Evolutionary conservation across 768 basidiomycete genomes (phyloP), one percentile per base, ranked within the genome.

Genomic region (Boletus fagicola): DNA sequence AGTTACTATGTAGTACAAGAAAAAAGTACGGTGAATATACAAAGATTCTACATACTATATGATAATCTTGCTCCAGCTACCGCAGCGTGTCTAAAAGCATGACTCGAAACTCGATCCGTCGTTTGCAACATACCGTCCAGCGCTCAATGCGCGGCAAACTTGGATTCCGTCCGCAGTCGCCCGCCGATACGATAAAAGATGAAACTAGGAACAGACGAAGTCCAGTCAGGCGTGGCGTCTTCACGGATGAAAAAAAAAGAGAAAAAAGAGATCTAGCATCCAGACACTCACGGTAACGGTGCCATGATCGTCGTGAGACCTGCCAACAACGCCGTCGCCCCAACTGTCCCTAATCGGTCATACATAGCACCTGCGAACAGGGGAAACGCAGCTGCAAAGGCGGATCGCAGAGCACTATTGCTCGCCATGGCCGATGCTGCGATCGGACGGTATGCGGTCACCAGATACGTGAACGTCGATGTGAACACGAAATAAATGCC

Each of bases 261-360:
- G 22, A 20, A 33, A 13, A 15, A 9, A 31, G 45, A 30, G 0
- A 24, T n/a, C n/a, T n/a, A n/a, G n/a, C 6, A 2, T 28, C 3
- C 11, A 2, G 15, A 39, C 1, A 75, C 83, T 65, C 54, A 85
- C 84, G 83, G 83, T 43, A 84, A 65, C 0, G 88, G 88, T 1
- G 81, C 79, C 78, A 86, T 81, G 18, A 86, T 46, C 3, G 81
- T 78, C 56, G 80, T 78, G 12, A 90, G 65, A 1, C 88, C 87
- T 1, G 83, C 88, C 18, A 90, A 65, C n/a, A 90, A 75, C 15
- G 85, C 87, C 0, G 84, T 86, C 1, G 86, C 88, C 0, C 88
- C 89, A 0, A 87, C 86, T 0, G 85, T 83, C 0, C 88, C 87
- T 6, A 91, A 67, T 5, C 70, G 62, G 12, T 68, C 57, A 58